Evolutionary conservation across 192 early-diverging fungal genomes (phyloP).

Genomic region (Backusella morwellensis): DNA sequence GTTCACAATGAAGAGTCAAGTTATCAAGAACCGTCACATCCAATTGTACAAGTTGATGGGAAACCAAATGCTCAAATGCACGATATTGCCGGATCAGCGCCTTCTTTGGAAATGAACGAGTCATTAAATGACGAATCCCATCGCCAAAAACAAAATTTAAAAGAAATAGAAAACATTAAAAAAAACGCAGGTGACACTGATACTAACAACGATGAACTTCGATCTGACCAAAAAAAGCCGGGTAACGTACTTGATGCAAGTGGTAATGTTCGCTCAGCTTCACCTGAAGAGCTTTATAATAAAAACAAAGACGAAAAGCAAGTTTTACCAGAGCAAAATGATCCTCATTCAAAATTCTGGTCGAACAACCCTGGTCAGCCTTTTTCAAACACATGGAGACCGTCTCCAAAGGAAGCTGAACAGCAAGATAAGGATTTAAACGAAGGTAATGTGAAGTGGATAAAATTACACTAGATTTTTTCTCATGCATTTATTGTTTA

Average conservation of each 20-base stretch:
- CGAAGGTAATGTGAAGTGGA: neutral
- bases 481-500: neutral
- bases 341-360: conserved; percentile 5
- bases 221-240: neutral
- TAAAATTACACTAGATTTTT: neutral
- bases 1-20: neutral
- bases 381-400: neutral
- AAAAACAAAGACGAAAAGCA: neutral
- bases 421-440: neutral
- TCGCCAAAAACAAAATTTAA: neutral
- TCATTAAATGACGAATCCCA: neutral
- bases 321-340: neutral
- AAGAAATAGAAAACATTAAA: conserved; percentile 7
- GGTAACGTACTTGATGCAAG: conserved; percentile 8
- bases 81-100: neutral
- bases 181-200: neutral
- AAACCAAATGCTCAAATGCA: neutral
- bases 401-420: neutral
- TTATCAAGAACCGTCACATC: neutral
- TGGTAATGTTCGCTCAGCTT: neutral
- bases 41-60: neutral
- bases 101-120: neutral
- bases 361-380: neutral
- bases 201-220: neutral
- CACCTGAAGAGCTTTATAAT: neutral